Conservation (phyloP, 2,329 filamentous ascomycete genomes). For the Claviceps cyperi region DNA sequence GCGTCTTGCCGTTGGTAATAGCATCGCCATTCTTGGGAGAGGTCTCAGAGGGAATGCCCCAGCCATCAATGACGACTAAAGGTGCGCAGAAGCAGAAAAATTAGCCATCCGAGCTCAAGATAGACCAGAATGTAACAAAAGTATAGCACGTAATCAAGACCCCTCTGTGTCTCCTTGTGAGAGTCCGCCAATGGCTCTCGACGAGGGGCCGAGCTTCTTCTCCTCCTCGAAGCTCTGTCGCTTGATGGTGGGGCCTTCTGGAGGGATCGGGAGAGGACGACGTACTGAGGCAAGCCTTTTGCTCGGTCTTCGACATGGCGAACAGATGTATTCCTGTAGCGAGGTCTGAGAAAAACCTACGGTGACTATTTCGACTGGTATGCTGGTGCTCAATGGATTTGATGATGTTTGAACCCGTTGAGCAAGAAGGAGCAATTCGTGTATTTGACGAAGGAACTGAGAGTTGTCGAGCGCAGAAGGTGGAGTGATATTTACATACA, state of each 20-base stretch:
- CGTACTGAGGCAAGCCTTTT: slow-evolving; percentile 50
- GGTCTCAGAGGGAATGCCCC: slow-evolving; percentile 71
- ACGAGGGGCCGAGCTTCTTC: slow-evolving; percentile 6
- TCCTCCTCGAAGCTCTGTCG: not conserved
- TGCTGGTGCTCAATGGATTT: slow-evolving; percentile 1
- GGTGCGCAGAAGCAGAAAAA: slow-evolving; percentile 33
- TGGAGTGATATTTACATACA: slow-evolving; percentile 3
- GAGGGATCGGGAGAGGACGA: slow-evolving; percentile 21
- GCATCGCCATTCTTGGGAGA: slow-evolving; percentile 86
- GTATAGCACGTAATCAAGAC: slow-evolving; percentile 27
- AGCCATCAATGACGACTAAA: slow-evolving; percentile 95
- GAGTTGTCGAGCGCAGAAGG: not conserved
- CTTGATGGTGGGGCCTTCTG: slow-evolving; percentile 10
- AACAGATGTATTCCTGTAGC: slow-evolving; percentile 4
- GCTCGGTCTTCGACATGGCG: slow-evolving; percentile 39
- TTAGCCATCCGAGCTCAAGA: slow-evolving; percentile 45
- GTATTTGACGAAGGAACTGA: slow-evolving; percentile 2
- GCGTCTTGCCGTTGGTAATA: slow-evolving; percentile 84
- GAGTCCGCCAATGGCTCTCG: slow-evolving; percentile 7
- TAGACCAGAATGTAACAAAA: slow-evolving; percentile 39
- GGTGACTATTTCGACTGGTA: not conserved
- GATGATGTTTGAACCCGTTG: not conserved
- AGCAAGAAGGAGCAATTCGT: slow-evolving; percentile 1
- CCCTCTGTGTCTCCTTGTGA: not conserved
- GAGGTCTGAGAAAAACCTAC: not conserved